Evolutionary conservation across 805 yeast species (phyloP).

Genomic region (Kluyveromyces siamensis): DNA sequence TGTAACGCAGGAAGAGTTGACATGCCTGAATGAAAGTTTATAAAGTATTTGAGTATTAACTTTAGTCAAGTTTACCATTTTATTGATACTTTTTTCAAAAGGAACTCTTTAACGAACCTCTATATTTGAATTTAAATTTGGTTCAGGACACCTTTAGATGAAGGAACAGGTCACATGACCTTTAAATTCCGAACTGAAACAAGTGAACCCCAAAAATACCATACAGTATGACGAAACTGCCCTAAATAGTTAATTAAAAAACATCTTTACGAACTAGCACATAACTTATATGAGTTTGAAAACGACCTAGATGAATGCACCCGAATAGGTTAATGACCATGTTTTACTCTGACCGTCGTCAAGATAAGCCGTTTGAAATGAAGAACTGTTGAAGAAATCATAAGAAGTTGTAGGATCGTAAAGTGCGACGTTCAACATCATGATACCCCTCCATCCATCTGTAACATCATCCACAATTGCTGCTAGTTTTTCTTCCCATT

Average conservation of each 20-base stretch:
- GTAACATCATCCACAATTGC: constrained; percentile 39
- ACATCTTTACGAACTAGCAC: no score
- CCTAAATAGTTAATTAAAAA: background rate
- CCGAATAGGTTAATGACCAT: constrained; percentile 77
- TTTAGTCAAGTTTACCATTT: background rate
- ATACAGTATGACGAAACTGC: background rate
- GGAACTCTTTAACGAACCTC: no score
- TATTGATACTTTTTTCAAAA: no score
- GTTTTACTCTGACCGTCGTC: constrained; percentile 84
- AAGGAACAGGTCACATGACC: no score
- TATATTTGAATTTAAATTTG: no score
- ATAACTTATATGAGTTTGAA: background rate
- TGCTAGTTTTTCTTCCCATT: constrained; percentile 48
- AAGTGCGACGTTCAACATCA: constrained; percentile 67
- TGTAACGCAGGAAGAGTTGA: constrained; percentile 33
- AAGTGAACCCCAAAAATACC: no score
- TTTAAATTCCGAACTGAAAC: no score
- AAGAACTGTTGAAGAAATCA: constrained; percentile 45
- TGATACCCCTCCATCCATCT: constrained; percentile 66
- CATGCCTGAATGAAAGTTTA: constrained; percentile 15
- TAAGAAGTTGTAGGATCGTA: constrained; percentile 59
- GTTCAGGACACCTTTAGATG: no score
- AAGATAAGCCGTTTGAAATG: constrained; percentile 46
- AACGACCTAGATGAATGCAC: constrained; percentile 15
- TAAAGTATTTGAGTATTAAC: background rate